Base-by-base conservation (phyloP, 108 stramenopile genomes). In the Skeletonema marinoi region DNA sequence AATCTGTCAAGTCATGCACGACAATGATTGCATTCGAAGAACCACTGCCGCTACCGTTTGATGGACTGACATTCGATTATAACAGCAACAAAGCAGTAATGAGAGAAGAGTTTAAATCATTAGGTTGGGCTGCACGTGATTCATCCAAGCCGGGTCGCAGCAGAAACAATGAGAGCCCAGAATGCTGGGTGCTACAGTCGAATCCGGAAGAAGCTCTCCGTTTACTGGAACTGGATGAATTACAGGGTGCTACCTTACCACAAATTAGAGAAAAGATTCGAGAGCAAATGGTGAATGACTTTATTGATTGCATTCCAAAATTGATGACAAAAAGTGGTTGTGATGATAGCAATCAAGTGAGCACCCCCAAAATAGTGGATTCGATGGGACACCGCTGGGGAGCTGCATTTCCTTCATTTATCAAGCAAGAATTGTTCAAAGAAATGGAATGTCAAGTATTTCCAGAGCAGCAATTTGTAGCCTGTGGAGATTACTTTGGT, bases 401-500 rank as follows among this genome's bases (percentile, higher is more conserved):
- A 29, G 77, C 76, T 14, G 81, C 81, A 13, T 82, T 82, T 71
- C 81, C 81, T 14, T 32, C 63, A 21, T 70, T 44, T 44, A 9
- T 33, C 10, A 13, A 64, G 30, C 41, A 76, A 30, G 6, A 42
- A 1, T 13, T 14, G 32, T 31, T 25, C 31, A 32, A 31, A 11
- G 33, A 32, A 10, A 65, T 66, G 72, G 72, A 73, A 25, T 65
- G 65, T 14, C 39, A 46, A 14, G 6, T 73, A 13, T 69, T 63
- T 75, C 32, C n/a, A 21, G 42, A 48, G 16, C 66, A 58, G 59
- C 42, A 73, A 38, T 78, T 78, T 41, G 72, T 78, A 17, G 81
- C 71, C 9, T 78, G 77, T 48, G 81, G 81, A 17, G 81, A 82
- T 65, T 82, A 82, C 62, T 78, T 82, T 19, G 81, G 81, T 41